Evolutionary conservation across 73 alveolate genomes (phyloP).

Genomic region (Durusdinium trenchii): DNA sequence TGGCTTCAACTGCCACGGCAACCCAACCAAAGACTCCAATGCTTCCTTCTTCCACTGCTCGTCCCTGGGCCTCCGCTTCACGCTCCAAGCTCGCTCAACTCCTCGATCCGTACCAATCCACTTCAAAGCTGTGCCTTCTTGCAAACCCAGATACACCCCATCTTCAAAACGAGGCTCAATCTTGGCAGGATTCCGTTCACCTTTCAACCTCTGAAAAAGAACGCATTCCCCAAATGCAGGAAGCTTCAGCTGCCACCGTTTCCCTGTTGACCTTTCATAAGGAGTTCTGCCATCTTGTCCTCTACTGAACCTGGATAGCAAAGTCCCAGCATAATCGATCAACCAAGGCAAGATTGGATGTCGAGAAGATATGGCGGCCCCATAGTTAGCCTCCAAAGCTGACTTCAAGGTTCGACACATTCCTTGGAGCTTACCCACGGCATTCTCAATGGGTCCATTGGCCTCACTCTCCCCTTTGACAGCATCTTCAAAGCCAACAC

Average conservation of each 20-base stretch:
- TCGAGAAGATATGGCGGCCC: not conserved
- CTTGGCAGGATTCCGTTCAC: not conserved
- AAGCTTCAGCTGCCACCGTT: not conserved
- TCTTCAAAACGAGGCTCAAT: not conserved
- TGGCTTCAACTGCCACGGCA: conserved; percentile 1
- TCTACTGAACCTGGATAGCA: not conserved
- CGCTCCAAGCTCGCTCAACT: not conserved
- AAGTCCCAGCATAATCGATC: conserved; percentile 7
- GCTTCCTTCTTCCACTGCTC: not conserved
- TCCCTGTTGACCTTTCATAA: not conserved
- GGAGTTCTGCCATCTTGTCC: conserved; percentile 61
- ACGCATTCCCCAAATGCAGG: conserved; percentile 55
- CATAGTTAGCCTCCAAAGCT: not conserved
- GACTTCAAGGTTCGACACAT: not conserved
- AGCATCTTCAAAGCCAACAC: not conserved
- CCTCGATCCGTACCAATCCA: conserved; percentile 8
- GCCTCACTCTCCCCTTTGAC: conserved; percentile 53
- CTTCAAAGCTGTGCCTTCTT: not conserved
- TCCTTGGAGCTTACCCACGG: not conserved
- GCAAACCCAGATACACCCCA: not conserved
- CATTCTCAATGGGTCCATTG: not conserved
- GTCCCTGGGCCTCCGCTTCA: not conserved
- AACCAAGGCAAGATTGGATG: conserved; percentile 34
- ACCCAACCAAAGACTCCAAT: not conserved
- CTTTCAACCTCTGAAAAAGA: not conserved